phyloP scores from a whole-genome alignment of 2,329 filamentous ascomycete species.

The Chrysoporthe puriensis region DNA sequence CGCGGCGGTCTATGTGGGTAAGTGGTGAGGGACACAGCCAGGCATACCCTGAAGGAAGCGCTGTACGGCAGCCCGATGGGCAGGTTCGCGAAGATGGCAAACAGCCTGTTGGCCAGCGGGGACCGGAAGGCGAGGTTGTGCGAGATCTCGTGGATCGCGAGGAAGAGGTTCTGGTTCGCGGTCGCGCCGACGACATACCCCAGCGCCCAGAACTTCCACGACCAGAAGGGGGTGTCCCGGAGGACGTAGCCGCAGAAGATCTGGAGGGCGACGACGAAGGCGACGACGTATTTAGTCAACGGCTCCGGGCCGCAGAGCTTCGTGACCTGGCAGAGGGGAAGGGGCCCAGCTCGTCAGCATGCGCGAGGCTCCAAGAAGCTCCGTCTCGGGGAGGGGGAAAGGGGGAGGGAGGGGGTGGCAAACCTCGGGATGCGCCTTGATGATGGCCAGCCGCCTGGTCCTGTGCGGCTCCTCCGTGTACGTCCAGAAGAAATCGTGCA shows the following conservation, averaged over 20 bases:
- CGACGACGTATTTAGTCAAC: slow-evolving; percentile 90
- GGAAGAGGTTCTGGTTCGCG: slow-evolving; percentile 96
- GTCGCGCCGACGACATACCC: slow-evolving; percentile 93
- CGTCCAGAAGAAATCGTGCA: slow-evolving; percentile 89
- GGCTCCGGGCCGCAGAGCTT: slow-evolving; percentile 97
- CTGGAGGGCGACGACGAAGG: slow-evolving; percentile 82
- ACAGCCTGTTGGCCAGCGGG: slow-evolving; percentile 75
- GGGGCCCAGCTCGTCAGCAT: slow-evolving; percentile 9
- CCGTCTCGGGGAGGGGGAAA: background rate
- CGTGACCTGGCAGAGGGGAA: slow-evolving; percentile 67
- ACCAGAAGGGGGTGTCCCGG: slow-evolving; percentile 76
- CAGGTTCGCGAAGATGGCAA: slow-evolving; percentile 92
- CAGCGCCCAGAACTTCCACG: slow-evolving; percentile 81
- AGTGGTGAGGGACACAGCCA: background rate
- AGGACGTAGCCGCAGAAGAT: slow-evolving; percentile 77
- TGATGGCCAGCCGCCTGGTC: slow-evolving; percentile 87
- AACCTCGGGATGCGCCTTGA: slow-evolving; percentile 94
- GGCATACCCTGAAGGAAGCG: slow-evolving; percentile 84
- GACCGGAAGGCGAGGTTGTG: slow-evolving; percentile 95
- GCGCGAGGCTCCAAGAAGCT: background rate
- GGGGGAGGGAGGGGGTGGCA: background rate
- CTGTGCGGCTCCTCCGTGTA: slow-evolving; percentile 98
- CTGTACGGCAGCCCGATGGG: slow-evolving; percentile 96
- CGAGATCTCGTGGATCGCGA: slow-evolving; percentile 98
- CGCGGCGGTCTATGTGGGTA: too few species aligned